phyloP scores from a whole-genome alignment of 306 rosid species.

The Abrus pulchellus region DNA sequence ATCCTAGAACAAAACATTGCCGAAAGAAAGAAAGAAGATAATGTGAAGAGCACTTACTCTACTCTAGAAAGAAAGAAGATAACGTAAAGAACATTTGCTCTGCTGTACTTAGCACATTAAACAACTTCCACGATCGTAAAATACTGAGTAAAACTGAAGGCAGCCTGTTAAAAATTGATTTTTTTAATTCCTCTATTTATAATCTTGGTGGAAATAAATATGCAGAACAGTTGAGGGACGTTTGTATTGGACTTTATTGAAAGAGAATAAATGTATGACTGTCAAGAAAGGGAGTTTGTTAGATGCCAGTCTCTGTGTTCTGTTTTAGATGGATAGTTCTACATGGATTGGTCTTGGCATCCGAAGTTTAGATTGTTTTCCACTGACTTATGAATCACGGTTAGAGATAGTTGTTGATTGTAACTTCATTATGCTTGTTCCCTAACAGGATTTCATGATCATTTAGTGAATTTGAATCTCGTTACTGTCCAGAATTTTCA shows the following conservation, averaged over 20 bases:
- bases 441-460: slow-evolving; percentile 7
- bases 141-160: background rate
- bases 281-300: background rate
- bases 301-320: background rate
- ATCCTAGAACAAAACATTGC: background rate
- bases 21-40: background rate
- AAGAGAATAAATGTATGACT: background rate
- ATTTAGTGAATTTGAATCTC: slow-evolving; percentile 29
- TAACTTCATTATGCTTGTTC: background rate
- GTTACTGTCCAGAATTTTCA: slow-evolving; percentile 28
- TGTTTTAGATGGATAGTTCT: slow-evolving; percentile 16
- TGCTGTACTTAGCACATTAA: background rate
- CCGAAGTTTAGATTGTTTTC: slow-evolving; percentile 22
- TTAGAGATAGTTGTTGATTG: slow-evolving; percentile 27
- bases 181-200: background rate
- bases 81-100: slow-evolving; percentile 1
- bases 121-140: background rate
- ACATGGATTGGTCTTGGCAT: background rate
- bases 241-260: slow-evolving; percentile 25
- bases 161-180: slow-evolving; percentile 9
- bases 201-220: slow-evolving; percentile 36
- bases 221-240: slow-evolving; percentile 6
- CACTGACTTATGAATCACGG: slow-evolving; percentile 19
- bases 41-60: background rate
- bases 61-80: background rate